Base-by-base conservation (phyloP, 352 stramenopile genomes). In the Pythium dissimile region DNA sequence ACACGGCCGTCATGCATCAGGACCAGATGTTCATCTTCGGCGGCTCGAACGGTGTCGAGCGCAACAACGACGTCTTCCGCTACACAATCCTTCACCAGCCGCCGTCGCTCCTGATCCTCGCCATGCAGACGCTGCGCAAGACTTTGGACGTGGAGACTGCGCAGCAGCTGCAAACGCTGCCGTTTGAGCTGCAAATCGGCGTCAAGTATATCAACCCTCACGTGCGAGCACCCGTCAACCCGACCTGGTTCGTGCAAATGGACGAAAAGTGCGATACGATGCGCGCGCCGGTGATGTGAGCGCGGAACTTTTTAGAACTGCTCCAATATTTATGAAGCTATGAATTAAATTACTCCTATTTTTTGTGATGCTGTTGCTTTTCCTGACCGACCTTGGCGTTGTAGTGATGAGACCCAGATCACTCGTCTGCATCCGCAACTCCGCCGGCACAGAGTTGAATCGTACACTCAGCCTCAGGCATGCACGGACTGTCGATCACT, bases 381-480 rank as follows among this genome's bases (percentile, higher is more conserved):
- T 24, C 42, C 12, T 21, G 28, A 9, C 10, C 23, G 20, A 31
- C 18, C 24, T 34, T 35, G 42, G 10, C 8, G 18, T 21, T n/a
- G 13, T 20, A 8, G 9, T 13, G 21, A 20, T 31, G 9, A n/a
- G 8, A 38, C 4, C 16, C 1, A n/a, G n/a, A 39, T 70, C 64
- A 89, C 11, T 86, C 71, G n/a, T 88, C 70, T 12, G 77, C 66
- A 42, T 90, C 80, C 12, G 64, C 66, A 37, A 94, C 78, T 21
- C 82, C 84, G 18, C 82, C 82, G 11, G 60, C 58, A 48, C 70
- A 84, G 7, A 95, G 71, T 31, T 87, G 80, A 44, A 94, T 88
- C 1, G 80, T 78, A 67, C 80, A 89, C 48, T 94, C 82, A 2
- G 83, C 86, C 72, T 95, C 86, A 9, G 82, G 82, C 86, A 95